These are phyloP conservation scores for Ceratocystis ficicola DNA, from an alignment of 2,329 filamentous ascomycete genomes.

Conservation along the genomic window DNA sequence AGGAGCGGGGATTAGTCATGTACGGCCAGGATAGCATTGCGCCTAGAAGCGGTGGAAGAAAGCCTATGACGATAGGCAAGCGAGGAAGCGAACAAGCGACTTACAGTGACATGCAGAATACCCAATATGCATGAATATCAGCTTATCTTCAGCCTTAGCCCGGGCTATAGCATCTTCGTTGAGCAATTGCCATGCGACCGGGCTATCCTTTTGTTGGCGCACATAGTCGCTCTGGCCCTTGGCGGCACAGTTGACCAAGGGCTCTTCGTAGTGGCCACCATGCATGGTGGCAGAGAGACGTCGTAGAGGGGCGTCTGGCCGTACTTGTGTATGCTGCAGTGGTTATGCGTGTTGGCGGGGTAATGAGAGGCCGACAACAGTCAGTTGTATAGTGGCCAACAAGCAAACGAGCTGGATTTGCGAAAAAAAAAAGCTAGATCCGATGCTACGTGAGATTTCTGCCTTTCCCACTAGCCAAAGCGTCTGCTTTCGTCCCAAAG, in stretches of 20 bases:
- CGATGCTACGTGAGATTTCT: too few relatives aligned
- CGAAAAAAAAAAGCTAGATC: too few relatives aligned
- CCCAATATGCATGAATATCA: constrained; percentile 88
- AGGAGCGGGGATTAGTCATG: constrained; percentile 23
- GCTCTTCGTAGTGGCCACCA: constrained; percentile 5
- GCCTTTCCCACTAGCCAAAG: too few relatives aligned
- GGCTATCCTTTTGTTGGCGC: constrained; percentile 63
- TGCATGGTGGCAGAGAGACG: constrained; percentile 12
- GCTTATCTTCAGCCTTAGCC: constrained; percentile 68
- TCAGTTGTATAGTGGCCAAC: too few relatives aligned
- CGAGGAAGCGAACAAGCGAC: constrained; percentile 29
- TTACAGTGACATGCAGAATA: constrained; percentile 91
- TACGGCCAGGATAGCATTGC: neutral
- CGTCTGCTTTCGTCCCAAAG: neutral
- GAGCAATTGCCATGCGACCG: constrained; percentile 86
- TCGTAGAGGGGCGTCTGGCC: neutral
- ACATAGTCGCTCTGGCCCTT: constrained; percentile 44
- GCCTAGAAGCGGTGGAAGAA: neutral
- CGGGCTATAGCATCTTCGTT: constrained; percentile 62
- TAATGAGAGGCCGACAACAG: too few relatives aligned
- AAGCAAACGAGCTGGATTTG: too few relatives aligned
- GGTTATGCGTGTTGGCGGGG: too few relatives aligned
- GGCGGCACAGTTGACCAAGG: constrained; percentile 29
- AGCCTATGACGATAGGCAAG: too few relatives aligned
- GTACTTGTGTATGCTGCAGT: too few relatives aligned